A percentile compares a stretch with the other conserved stretches of the same genome.
These are phyloP conservation scores for Berberis thunbergii DNA, from an alignment of 164 flowering plant species.

Conservation along the genomic window DNA sequence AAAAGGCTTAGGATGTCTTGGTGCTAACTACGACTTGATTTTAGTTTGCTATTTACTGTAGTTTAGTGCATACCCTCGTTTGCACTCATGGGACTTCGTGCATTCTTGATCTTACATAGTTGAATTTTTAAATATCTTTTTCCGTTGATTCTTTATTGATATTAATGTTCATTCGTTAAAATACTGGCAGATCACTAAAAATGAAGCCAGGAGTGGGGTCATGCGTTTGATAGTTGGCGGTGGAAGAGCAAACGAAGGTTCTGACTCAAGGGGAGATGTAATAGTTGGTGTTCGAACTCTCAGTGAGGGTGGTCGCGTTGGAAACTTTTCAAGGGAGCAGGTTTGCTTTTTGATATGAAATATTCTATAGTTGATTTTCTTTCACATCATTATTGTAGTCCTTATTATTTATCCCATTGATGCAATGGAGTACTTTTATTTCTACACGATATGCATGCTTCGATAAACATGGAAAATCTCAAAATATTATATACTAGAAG, in stretches of 20 bases:
- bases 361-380: not conserved
- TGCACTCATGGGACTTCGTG: too few relatives aligned
- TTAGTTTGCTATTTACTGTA: too few relatives aligned
- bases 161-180: not conserved
- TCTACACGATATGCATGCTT: too few relatives aligned
- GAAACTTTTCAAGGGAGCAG: slow-evolving; percentile 95
- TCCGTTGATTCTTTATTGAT: not conserved
- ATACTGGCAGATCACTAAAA: slow-evolving; percentile 49
- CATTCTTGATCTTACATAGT: not conserved
- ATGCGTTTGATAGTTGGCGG: slow-evolving; percentile 99
- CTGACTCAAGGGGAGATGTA: slow-evolving; percentile 76
- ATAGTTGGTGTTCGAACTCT: slow-evolving; percentile 96
- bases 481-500: too few relatives aligned
- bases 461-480: too few relatives aligned
- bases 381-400: not conserved
- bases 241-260: slow-evolving; percentile 82
- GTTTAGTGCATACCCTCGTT: too few relatives aligned
- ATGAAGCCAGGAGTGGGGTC: slow-evolving; percentile 77
- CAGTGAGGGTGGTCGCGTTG: slow-evolving; percentile 99
- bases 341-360: slow-evolving; percentile 21
- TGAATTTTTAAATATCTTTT: not conserved
- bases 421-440: too few relatives aligned
- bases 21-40: too few relatives aligned
- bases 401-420: not conserved
- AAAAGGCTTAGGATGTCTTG: too few relatives aligned